phyloP scores from a whole-genome alignment of 106 monocot species.

The Allium fistulosum region DNA sequence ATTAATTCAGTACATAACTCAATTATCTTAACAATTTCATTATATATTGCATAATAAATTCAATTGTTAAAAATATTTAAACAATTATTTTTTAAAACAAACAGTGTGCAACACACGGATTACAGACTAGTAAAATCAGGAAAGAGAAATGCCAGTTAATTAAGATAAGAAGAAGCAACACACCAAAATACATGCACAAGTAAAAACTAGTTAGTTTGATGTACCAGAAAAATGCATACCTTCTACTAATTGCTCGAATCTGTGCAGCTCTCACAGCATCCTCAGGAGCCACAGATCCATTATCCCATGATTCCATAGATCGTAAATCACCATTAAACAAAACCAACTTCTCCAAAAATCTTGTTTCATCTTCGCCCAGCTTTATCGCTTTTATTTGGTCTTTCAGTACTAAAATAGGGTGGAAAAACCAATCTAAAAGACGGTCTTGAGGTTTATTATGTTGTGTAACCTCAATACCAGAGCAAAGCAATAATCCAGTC shows the following conservation, averaged over 20 bases:
- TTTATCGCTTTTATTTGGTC: slow-evolving; percentile 75
- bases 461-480: slow-evolving; percentile 54
- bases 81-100: no score
- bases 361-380: slow-evolving; percentile 27
- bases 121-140: no score
- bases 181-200: no score
- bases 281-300: slow-evolving; percentile 35
- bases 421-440: slow-evolving; percentile 85
- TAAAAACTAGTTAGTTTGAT: neutral
- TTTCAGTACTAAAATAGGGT: slow-evolving; percentile 79
- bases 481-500: slow-evolving; percentile 45
- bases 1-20: no score
- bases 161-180: no score
- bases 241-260: slow-evolving; percentile 83
- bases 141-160: no score
- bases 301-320: slow-evolving; percentile 37
- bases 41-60: no score
- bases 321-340: slow-evolving; percentile 45
- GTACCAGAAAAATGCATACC: slow-evolving; percentile 31
- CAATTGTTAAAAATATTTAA: no score
- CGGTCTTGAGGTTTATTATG: slow-evolving; percentile 69
- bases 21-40: no score
- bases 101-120: no score
- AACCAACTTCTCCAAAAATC: slow-evolving; percentile 37
- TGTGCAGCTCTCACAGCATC: slow-evolving; percentile 68